Evolutionary conservation across 345 rosid species (phyloP).

Genomic region (Citrus australasica): DNA sequence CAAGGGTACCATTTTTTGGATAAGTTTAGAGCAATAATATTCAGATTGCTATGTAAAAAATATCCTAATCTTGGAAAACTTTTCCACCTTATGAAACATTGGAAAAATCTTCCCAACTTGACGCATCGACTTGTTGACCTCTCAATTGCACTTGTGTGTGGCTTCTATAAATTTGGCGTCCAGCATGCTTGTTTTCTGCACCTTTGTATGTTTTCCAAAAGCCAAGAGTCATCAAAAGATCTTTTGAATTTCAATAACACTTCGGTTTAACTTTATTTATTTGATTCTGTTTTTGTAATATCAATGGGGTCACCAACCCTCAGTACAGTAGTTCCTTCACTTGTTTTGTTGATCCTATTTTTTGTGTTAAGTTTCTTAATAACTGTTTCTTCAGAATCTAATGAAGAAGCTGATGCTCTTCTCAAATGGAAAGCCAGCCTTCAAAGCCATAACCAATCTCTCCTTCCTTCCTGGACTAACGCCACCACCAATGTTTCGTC

Average conservation of each 20-base stretch:
- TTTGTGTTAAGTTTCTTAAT: neutral
- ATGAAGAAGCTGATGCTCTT: slow-evolving; percentile 15
- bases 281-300: neutral
- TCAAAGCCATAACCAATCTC: slow-evolving; percentile 7
- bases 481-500: too few relatives aligned
- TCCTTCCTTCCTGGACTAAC: slow-evolving; percentile 1
- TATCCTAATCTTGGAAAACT: too few relatives aligned
- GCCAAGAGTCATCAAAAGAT: too few relatives aligned
- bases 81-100: too few relatives aligned
- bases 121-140: neutral
- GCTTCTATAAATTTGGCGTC: too few relatives aligned
- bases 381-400: neutral
- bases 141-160: neutral
- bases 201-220: too few relatives aligned
- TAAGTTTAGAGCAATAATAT: too few relatives aligned
- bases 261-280: too few relatives aligned
- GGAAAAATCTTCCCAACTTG: too few relatives aligned
- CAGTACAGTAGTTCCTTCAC: neutral
- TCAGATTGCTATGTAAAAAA: too few relatives aligned
- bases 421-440: slow-evolving; percentile 24
- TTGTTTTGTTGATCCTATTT: neutral
- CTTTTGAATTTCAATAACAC: neutral
- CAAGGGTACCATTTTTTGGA: too few relatives aligned
- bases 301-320: neutral
- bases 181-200: too few relatives aligned